Percentiles rank a stretch among this genome's conserved stretches.
phyloP scores from a whole-genome alignment of 352 stramenopile species.

The Globisporangium viniferum region DNA sequence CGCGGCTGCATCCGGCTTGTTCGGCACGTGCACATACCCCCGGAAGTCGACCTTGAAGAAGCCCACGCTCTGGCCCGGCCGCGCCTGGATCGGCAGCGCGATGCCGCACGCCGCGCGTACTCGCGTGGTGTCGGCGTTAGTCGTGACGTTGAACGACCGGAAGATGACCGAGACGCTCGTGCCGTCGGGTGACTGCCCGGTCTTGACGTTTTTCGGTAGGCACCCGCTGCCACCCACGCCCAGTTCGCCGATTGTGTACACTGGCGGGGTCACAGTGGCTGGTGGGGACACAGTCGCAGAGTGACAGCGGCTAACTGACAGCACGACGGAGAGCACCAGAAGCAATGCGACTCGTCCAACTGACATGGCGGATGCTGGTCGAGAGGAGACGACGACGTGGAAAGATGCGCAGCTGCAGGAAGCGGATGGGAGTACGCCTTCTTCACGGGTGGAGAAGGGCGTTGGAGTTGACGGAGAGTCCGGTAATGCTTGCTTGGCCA shows the following conservation, averaged over 20 bases:
- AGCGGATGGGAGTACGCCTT: slow-evolving; percentile 8
- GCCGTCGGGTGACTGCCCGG: slow-evolving; percentile 12
- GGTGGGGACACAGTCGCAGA: background rate
- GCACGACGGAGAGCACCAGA: background rate
- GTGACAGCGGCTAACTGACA: background rate
- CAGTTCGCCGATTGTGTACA: slow-evolving; percentile 19
- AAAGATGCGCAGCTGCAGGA: background rate
- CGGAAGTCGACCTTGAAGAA: slow-evolving; percentile 38
- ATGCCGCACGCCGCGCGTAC: slow-evolving; percentile 23
- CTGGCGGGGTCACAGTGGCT: background rate
- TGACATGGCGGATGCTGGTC: background rate
- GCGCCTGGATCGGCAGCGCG: slow-evolving; percentile 23
- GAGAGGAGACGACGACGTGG: background rate
- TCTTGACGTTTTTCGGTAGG: slow-evolving; percentile 2
- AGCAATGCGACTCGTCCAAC: background rate
- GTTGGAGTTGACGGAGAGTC: slow-evolving; percentile 5
- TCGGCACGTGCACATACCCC: slow-evolving; percentile 31
- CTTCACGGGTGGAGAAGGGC: background rate
- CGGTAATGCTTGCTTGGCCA: slow-evolving; percentile 6
- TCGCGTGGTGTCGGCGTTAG: background rate
- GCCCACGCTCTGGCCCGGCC: slow-evolving; percentile 19
- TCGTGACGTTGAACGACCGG: slow-evolving; percentile 16
- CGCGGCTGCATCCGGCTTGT: slow-evolving; percentile 8
- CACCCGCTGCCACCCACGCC: slow-evolving; percentile 25
- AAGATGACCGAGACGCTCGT: slow-evolving; percentile 32